These are phyloP conservation scores for Aphanocladium album DNA, from an alignment of 2,329 filamentous ascomycete species.

Conservation along the genomic window DNA sequence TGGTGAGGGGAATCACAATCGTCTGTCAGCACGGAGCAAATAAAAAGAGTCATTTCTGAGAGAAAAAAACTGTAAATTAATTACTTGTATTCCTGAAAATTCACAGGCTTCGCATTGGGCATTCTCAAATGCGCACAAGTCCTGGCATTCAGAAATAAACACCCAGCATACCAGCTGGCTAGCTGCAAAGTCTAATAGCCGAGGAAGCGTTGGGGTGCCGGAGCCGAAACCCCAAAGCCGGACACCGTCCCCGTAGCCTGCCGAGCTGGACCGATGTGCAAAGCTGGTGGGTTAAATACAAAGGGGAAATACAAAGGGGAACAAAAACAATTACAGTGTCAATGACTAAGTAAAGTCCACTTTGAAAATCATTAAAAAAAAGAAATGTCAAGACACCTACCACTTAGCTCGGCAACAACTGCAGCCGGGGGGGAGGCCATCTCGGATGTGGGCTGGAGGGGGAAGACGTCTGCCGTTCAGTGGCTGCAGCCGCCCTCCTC, in stretches of 20 bases:
- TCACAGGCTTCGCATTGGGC: not conserved
- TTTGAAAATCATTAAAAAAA: not conserved
- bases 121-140: not conserved
- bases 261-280: slow-evolving; percentile 5
- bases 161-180: not conserved
- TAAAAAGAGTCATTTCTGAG: no score
- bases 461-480: not conserved
- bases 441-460: not conserved
- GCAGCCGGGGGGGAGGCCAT: not conserved
- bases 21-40: not conserved
- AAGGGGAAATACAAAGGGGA: not conserved
- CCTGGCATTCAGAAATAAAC: not conserved
- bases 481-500: not conserved
- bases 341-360: no score
- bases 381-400: not conserved
- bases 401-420: not conserved
- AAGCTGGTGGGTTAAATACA: not conserved
- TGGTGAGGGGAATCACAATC: not conserved
- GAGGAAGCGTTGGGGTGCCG: slow-evolving; percentile 9
- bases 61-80: not conserved
- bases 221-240: slow-evolving; percentile 6
- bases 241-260: slow-evolving; percentile 1
- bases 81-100: not conserved
- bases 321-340: no score
- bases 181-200: slow-evolving; percentile 3